Percentiles rank a stretch among this genome's conserved stretches.
These are phyloP conservation scores for Heliamphora exappendiculata DNA, from an alignment of 148 eudicot genomes.

Conservation along the genomic window DNA sequence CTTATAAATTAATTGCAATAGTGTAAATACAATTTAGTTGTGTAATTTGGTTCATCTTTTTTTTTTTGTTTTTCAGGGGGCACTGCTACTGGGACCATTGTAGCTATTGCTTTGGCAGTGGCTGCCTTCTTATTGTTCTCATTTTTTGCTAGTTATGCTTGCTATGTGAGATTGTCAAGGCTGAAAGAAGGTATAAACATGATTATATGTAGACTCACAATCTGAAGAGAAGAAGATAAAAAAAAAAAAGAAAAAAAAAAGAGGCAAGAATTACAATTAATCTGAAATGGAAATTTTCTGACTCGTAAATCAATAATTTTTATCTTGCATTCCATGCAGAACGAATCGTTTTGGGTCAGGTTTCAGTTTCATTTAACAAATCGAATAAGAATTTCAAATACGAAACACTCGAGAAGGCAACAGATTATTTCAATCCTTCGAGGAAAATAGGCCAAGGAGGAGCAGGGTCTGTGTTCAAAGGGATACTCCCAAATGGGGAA, in stretches of 20 bases:
- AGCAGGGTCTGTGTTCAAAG: conserved; percentile 65
- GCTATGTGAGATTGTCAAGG: conserved; percentile 25
- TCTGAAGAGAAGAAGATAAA: not conserved
- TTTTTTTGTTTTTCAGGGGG: conserved; percentile 14
- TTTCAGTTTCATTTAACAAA: conserved; percentile 33
- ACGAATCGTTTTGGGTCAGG: conserved; percentile 28
- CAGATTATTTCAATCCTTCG: conserved; percentile 36
- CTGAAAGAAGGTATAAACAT: conserved; percentile 31
- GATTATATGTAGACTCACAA: not conserved
- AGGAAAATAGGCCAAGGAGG: conserved; percentile 67
- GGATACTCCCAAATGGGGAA: conserved; percentile 41
- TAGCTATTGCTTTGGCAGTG: conserved; percentile 30
- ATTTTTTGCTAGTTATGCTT: conserved; percentile 26
- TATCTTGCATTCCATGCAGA: conserved; percentile 22
- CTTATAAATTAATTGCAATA: not conserved
- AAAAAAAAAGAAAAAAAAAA: not conserved
- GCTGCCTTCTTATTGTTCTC: conserved; percentile 30
- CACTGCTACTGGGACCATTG: conserved; percentile 11
- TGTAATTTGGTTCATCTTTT: not conserved
- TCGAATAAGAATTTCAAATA: conserved; percentile 39
- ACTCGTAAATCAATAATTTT: not conserved
- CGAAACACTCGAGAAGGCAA: conserved; percentile 54
- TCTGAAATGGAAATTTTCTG: not conserved
- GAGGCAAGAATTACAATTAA: not conserved
- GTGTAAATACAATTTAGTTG: not conserved